Percentiles rank a stretch among this genome's conserved stretches.
Evolutionary conservation across 2,329 filamentous ascomycete genomes (phyloP).

Genomic region (Ophiosphaerella herpotricha): DNA sequence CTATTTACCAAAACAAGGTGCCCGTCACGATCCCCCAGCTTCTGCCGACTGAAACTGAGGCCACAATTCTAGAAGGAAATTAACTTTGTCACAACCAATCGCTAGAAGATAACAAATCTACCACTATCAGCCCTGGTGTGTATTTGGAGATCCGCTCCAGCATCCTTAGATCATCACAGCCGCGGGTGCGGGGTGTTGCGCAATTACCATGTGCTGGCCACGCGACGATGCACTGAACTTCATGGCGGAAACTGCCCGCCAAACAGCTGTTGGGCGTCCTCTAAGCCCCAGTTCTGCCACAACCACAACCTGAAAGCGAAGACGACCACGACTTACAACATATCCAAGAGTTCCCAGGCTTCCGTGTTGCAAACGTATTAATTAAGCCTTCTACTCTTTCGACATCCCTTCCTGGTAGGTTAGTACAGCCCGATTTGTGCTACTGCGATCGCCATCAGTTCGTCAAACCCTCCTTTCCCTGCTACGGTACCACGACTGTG

Average conservation of each 20-base stretch:
- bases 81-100: background rate
- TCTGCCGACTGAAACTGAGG: background rate
- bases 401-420: too few species aligned
- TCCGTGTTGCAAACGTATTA: too few species aligned
- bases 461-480: too few species aligned
- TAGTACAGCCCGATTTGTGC: too few species aligned
- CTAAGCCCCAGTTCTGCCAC: background rate
- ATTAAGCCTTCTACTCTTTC: too few species aligned
- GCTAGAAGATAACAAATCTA: background rate
- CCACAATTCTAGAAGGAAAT: background rate
- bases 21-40: background rate
- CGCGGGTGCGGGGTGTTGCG: slow-evolving; percentile 3
- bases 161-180: background rate
- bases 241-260: background rate
- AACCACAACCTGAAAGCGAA: background rate
- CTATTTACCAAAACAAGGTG: background rate
- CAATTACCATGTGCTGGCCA: slow-evolving; percentile 6
- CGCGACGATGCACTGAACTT: background rate
- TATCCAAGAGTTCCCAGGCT: too few species aligned
- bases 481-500: too few species aligned
- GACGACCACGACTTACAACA: background rate
- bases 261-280: background rate
- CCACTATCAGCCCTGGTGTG: background rate
- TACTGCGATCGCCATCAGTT: too few species aligned
- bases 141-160: background rate